These are phyloP conservation scores for Atkinsonella texensis DNA, from an alignment of 2,329 filamentous ascomycete genomes.

Conservation along the genomic window DNA sequence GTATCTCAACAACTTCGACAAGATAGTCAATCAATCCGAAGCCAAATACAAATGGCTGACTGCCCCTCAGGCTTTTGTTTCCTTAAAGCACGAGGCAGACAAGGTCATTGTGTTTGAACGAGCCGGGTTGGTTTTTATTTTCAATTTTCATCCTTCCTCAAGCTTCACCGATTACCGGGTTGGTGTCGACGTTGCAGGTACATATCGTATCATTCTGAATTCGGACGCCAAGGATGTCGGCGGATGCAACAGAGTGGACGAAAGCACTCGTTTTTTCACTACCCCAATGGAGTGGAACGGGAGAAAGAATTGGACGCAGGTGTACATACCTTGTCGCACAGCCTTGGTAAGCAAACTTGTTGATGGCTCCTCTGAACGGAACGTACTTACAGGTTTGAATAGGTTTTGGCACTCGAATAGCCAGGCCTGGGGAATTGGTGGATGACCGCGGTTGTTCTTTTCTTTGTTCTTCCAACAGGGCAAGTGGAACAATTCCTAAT, in stretches of 20 bases:
- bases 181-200: constrained; percentile 72
- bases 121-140: constrained; percentile 79
- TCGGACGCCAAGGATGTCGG: constrained; percentile 68
- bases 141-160: constrained; percentile 82
- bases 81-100: constrained; percentile 83
- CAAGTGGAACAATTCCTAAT: no score
- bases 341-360: constrained; percentile 53
- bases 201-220: constrained; percentile 77
- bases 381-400: constrained; percentile 14
- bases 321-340: constrained; percentile 77
- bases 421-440: neutral
- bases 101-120: constrained; percentile 96
- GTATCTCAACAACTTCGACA: constrained; percentile 89
- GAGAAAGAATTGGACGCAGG: constrained; percentile 79
- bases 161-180: constrained; percentile 91
- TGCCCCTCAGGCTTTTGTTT: constrained; percentile 77
- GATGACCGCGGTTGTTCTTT: no score
- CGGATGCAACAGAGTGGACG: constrained; percentile 65
- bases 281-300: constrained; percentile 84
- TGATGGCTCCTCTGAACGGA: neutral
- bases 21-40: constrained; percentile 79
- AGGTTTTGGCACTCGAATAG: constrained; percentile 38
- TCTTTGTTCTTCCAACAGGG: no score
- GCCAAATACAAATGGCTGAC: constrained; percentile 86
- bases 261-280: constrained; percentile 82